Evolutionary conservation across 176 grass and related monocot genomes (phyloP), one percentile per base, ranked within the genome.

Genomic region (Elymus sibiricus): DNA sequence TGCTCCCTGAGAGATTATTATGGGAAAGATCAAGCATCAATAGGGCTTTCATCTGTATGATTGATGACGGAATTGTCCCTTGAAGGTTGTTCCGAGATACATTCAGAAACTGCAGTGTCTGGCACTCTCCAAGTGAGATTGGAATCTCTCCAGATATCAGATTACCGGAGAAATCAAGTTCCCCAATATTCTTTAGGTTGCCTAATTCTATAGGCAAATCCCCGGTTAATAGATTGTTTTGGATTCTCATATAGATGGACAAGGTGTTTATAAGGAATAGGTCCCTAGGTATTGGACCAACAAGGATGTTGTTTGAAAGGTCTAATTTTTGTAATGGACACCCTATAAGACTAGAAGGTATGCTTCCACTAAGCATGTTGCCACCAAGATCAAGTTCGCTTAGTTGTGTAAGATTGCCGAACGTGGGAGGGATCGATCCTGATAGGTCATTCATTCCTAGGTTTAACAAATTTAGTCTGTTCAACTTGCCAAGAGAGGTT

Each of bases 281-380:
- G 44, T 94, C 79, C 72, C 83, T 86, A 19, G 92, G 89, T 64
- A 83, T 83, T 2, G 9, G 12, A 19, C 89, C 59, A 1, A n/a
- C 35, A 29, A 90, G 79, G 47, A 56, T 86, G 71, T 91, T 94
- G 32, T 83, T 15, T 22, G 88, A 88, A 62, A 94, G 69, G 82
- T 90, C 61, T 46, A 90, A 19, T 5, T 0, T 1, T 25, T 64
- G 14, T 69, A 91, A 37, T 68, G 38, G 55, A 51, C 77, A 86
- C 2, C 12, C 34, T 1, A 21, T 7, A 4, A 86, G 84, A 24
- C 17, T 79, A n/a, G 84, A 9, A 34, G 84, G 75, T 70, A 86
- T 86, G 28, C 32, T 2, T 70, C 84, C 84, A 70, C 0, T 44
- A 0, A 79, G 53, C 4, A 9, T 17, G 16, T 86, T 86, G 0